phyloP scores from a whole-genome alignment of 2,329 filamentous ascomycete species.

The Trichoderma brevicompactum region DNA sequence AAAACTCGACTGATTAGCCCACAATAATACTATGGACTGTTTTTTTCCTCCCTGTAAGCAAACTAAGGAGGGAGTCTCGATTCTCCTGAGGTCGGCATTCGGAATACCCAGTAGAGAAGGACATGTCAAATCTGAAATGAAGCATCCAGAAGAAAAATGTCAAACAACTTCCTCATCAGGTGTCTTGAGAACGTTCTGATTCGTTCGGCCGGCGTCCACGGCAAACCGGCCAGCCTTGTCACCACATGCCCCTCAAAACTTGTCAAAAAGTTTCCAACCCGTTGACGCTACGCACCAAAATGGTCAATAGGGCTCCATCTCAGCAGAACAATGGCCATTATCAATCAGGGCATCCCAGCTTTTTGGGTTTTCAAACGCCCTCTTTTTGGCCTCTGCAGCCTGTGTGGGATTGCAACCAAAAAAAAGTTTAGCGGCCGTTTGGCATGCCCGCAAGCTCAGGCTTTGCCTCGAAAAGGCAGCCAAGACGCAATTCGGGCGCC shows the following conservation, averaged over 20 bases:
- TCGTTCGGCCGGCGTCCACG: background rate
- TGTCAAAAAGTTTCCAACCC: background rate
- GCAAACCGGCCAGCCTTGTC: background rate
- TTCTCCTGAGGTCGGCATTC: background rate
- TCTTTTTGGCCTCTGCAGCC: background rate
- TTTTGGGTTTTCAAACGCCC: background rate
- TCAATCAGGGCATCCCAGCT: background rate
- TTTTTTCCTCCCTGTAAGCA: too few species aligned
- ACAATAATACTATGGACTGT: too few species aligned
- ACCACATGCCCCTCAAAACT: too few species aligned
- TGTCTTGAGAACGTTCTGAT: background rate
- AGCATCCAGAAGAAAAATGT: background rate
- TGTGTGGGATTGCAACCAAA: background rate
- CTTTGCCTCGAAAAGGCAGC: conserved; percentile 33
- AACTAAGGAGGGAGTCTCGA: background rate
- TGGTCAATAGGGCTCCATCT: too few species aligned
- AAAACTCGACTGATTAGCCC: too few species aligned
- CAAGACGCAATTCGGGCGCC: conserved; percentile 30
- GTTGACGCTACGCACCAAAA: too few species aligned
- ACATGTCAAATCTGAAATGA: background rate
- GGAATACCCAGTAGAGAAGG: background rate
- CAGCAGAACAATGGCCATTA: background rate
- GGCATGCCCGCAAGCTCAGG: background rate
- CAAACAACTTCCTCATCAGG: conserved; percentile 18
- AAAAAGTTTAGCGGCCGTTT: conserved; percentile 20